Evolutionary conservation across 495 filamentous ascomycete species (phyloP).

Genomic region (Aspergillus coremiiformis): DNA sequence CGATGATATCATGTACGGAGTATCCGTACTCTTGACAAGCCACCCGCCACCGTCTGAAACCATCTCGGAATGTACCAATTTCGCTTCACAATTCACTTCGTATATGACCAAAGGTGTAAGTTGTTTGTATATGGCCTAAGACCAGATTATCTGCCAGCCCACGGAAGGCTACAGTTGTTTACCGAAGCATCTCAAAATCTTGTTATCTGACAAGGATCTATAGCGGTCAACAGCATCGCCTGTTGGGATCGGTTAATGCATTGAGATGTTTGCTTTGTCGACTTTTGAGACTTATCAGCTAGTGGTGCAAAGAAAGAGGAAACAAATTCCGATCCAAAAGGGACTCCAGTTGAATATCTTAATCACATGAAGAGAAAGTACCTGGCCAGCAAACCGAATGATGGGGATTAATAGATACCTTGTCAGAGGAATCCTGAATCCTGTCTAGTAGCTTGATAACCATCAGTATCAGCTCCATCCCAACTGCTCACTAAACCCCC

Average conservation of each 20-base stretch:
- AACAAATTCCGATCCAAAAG: conserved; percentile 50
- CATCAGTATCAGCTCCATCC: no score
- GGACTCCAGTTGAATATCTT: conserved; percentile 51
- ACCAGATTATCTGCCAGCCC: background rate
- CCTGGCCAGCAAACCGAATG: conserved; percentile 14
- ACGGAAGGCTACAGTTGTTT: background rate
- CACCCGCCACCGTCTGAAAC: no score
- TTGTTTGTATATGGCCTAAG: no score
- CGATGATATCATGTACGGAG: background rate
- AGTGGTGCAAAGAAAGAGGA: conserved; percentile 37
- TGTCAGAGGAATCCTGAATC: background rate
- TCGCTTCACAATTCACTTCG: background rate
- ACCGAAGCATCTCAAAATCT: background rate
- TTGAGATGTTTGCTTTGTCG: background rate
- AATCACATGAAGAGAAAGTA: conserved; percentile 38
- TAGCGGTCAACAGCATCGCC: conserved; percentile 45
- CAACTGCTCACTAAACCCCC: conserved; percentile 9
- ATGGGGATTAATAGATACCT: background rate
- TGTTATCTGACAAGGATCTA: conserved; percentile 29
- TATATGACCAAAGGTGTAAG: background rate
- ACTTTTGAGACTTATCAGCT: conserved; percentile 17
- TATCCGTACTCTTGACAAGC: no score
- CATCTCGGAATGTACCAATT: background rate
- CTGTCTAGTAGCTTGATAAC: background rate
- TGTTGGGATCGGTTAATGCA: background rate